Evolutionary conservation across 164 flowering plant species (phyloP), one percentile per base, ranked within the genome.

Genomic region (Vitis rotundifolia): DNA sequence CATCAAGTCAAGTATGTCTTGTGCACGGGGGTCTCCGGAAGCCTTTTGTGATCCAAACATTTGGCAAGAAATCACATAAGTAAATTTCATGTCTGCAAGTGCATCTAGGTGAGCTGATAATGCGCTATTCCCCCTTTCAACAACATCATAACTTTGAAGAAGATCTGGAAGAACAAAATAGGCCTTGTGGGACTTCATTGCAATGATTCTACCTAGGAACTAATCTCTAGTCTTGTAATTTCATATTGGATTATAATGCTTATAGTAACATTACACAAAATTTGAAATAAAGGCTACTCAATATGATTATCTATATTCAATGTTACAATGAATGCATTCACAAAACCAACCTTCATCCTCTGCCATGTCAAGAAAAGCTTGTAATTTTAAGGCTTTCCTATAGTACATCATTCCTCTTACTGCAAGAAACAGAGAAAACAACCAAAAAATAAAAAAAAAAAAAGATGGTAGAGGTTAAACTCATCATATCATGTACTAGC

Each of bases 341-440:
- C 19, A 26, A 44, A 48, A 48, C 52, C 56, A 62, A 93, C 97
- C 96, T 83, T 86, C 84, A 76, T 88, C 90, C 59, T 86, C 85
- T 28, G 91, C 89, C 95, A 88, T 82, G 80, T 95, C 99, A 72
- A 95, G 93, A 77, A 91, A 90, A 61, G 96, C 94, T 85, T 95
- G 98, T 67, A 95, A 71, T 77, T 84, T 90, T 61, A 95, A 70
- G 61, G 99, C 99, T 82, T 90, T 84, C 72, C 88, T 79, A 61
- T 90, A 93, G 79, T 95, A 95, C 98, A 93, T 95, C 97, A 95
- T 95, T 78, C 98, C 99, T 74, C 99, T 79, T 31, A 95, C 99
- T 10, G 64, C 48, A 19, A 22, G 11, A 64, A 47, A 11, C 63
- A 71, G 37, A 58, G 31, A 64, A 67, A 49, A 63, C 12, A 60